Conservation (phyloP, 2,329 filamentous ascomycete species). For the Orbilia quercus region DNA sequence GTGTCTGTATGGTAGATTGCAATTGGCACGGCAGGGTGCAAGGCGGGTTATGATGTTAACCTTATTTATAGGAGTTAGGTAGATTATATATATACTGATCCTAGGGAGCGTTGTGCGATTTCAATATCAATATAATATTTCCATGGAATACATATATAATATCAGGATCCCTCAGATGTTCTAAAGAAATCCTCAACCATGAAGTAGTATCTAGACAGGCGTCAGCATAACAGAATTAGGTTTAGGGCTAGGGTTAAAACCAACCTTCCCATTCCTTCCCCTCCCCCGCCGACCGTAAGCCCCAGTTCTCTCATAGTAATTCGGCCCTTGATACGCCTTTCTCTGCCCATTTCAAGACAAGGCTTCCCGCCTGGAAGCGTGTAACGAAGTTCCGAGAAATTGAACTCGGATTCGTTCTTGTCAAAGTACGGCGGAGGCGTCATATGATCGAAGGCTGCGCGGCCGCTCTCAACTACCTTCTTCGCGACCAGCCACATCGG, state of each 20-base stretch:
- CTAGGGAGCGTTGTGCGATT: too few relatives aligned
- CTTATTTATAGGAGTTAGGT: too few relatives aligned
- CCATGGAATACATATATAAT: too few relatives aligned
- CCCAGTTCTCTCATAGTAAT: constrained; percentile 28
- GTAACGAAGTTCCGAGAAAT: constrained; percentile 27
- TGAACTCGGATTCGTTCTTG: constrained; percentile 7
- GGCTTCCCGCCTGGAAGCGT: constrained; percentile 7
- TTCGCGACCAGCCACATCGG: constrained; percentile 23
- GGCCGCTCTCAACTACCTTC: constrained; percentile 22
- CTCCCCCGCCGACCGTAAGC: constrained; percentile 22
- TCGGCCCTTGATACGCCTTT: constrained; percentile 29
- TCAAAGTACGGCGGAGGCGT: not conserved
- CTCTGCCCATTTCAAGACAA: constrained; percentile 21
- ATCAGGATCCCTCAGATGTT: not conserved
- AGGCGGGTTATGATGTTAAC: too few relatives aligned
- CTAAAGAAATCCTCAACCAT: constrained; percentile 47
- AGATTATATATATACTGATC: too few relatives aligned
- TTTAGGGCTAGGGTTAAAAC: not conserved
- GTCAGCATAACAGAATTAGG: not conserved
- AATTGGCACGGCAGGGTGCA: too few relatives aligned
- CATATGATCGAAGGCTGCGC: constrained; percentile 23
- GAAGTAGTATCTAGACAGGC: constrained; percentile 29
- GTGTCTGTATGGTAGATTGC: too few relatives aligned
- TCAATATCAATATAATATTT: too few relatives aligned
- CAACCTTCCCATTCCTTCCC: constrained; percentile 29